Percentiles rank a stretch among this genome's conserved stretches.
Conservation (phyloP, 306 rosid genomes). For the Dryas octopetala region DNA sequence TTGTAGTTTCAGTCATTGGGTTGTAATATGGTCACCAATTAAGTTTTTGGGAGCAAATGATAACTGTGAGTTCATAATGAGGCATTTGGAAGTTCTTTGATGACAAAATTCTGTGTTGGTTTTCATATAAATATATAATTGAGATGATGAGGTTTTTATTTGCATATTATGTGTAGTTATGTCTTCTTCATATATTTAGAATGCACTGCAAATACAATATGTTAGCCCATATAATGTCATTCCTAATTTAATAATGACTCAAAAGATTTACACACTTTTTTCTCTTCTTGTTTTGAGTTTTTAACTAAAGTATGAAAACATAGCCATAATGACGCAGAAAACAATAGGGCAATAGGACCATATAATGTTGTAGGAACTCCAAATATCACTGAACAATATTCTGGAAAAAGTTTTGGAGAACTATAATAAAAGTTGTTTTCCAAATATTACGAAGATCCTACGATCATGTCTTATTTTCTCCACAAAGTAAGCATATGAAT, state of each 20-base stretch:
- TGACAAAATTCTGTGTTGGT: not conserved
- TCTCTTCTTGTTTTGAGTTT: too few species aligned
- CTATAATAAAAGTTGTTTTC: not conserved
- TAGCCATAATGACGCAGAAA: too few species aligned
- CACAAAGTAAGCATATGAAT: not conserved
- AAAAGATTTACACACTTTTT: not conserved
- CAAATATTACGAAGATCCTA: not conserved
- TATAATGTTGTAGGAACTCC: not conserved
- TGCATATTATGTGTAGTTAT: not conserved
- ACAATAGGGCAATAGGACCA: too few species aligned
- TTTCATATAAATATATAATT: not conserved
- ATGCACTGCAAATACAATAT: not conserved
- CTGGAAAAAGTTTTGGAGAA: not conserved
- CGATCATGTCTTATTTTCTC: not conserved
- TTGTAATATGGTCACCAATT: not conserved
- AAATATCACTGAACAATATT: not conserved
- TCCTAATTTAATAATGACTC: not conserved
- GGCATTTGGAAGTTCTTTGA: not conserved
- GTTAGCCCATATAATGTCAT: not conserved
- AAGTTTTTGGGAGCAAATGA: not conserved
- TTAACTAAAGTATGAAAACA: too few species aligned
- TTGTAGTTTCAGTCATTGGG: slow-evolving; percentile 21
- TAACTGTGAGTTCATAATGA: slow-evolving; percentile 12
- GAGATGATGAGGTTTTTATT: not conserved
- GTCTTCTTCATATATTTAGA: not conserved